Base-by-base conservation (phyloP, 2,329 filamentous ascomycete genomes). In the Botrytis squamosa region DNA sequence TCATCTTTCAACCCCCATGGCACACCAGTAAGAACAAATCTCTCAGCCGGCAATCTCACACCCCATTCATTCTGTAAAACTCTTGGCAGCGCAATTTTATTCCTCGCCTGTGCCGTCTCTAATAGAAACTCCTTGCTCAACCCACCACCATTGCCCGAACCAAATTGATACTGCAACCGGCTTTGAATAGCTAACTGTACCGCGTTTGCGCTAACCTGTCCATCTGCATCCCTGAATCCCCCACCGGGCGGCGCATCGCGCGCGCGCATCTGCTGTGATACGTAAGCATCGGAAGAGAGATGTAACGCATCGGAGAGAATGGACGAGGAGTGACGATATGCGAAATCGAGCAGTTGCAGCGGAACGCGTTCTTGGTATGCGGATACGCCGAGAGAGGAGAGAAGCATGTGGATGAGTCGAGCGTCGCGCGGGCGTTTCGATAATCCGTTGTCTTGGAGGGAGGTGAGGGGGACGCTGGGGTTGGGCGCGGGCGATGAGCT, bases 301-400 rank as follows among this genome's bases (percentile, higher is more conserved):
- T 92, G 90, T 25, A 93, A 83, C 10, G 90, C 91, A 83, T 94
- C 92, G 77, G 85, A 89, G 33, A 95, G 88, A 52, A 95, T 86
- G 73, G 88, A 87, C 1, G 89, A 90, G 16, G 91, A 93, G 85
- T 94, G 93, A 55, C 93, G 90, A 86, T 96, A 96, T 67, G 93
- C 92, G 81, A 95, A 95, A 84, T 96, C 93, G 81, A 96, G 90
- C 67, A 96, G 90, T 74, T 95, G 90, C 0, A 95, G 88, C 0
- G 93, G 93, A 1, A 96, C 93, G 79, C 93, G 92, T 82, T 92
- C 89, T 82, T 95, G 93, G 85, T 94, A 96, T 59, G 91, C 87
- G 7, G 91, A 90, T 16, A 95, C 92, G 80, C 93, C 93, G 79
- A 94, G 91, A 12, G 91, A 92, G 33, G 91, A 91, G 67, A 96